These are phyloP conservation scores for Podila epigama DNA, from an alignment of 192 early-diverging fungal species.

Conservation along the genomic window DNA sequence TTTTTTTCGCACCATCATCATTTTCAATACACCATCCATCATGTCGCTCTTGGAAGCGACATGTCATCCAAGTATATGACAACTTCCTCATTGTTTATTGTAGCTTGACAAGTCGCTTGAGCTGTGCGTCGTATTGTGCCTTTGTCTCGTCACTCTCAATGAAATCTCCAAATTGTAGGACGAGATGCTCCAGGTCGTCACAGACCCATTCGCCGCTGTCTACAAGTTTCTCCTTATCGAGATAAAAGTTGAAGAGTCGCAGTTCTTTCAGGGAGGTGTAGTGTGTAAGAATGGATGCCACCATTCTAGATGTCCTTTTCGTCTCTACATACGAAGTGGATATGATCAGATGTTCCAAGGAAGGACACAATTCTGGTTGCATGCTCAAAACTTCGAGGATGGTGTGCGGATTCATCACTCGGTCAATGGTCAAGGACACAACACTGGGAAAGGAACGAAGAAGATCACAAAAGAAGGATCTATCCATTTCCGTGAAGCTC, in stretches of 20 bases:
- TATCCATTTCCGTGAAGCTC: not conserved
- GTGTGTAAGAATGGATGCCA: not conserved
- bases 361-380: not conserved
- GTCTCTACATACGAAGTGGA: not conserved
- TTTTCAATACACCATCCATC: too few relatives aligned
- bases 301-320: not conserved
- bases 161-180: not conserved
- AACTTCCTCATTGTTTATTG: too few relatives aligned
- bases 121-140: not conserved
- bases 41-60: too few relatives aligned
- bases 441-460: not conserved
- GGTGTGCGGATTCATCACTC: not conserved
- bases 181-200: not conserved
- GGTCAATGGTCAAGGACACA: not conserved
- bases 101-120: not conserved
- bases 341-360: not conserved
- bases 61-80: too few relatives aligned
- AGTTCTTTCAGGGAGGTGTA: not conserved
- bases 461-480: not conserved
- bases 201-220: not conserved
- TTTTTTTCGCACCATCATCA: too few relatives aligned
- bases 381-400: not conserved
- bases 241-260: not conserved
- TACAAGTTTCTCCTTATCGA: not conserved
- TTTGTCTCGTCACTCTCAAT: not conserved